These are phyloP conservation scores for Solanum medicagineum DNA, from an alignment of 257 asterid species.

Conservation along the genomic window DNA sequence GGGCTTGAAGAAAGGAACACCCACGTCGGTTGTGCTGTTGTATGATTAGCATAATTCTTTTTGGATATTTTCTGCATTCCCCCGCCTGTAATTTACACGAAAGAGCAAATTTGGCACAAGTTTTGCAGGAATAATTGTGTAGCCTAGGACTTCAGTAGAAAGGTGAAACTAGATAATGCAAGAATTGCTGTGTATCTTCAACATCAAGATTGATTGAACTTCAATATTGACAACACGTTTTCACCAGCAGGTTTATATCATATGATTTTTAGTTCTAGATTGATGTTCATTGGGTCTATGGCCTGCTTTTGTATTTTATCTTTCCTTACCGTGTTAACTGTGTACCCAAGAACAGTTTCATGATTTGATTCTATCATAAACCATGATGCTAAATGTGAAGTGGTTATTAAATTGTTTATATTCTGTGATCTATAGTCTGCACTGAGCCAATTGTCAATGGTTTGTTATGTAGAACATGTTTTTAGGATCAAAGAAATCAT, in stretches of 20 bases:
- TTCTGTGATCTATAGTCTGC: neutral
- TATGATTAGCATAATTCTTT: conserved; percentile 62
- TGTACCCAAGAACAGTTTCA: neutral
- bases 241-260: conserved; percentile 17
- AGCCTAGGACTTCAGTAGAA: conserved; percentile 47
- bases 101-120: conserved; percentile 56
- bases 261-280: neutral
- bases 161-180: conserved; percentile 52
- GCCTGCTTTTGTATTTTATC: neutral
- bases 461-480: neutral
- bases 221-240: conserved; percentile 42
- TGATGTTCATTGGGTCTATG: neutral
- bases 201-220: conserved; percentile 48
- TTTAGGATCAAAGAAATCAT: neutral
- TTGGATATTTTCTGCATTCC: conserved; percentile 30
- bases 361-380: neutral
- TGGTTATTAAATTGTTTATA: neutral
- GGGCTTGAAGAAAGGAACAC: conserved; percentile 26
- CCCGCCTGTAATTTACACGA: conserved; percentile 71
- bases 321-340: neutral
- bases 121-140: conserved; percentile 90
- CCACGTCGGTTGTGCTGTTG: conserved; percentile 56
- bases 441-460: neutral
- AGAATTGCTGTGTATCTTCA: conserved; percentile 46
- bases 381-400: neutral